Evolutionary conservation across 495 filamentous ascomycete genomes (phyloP).

Genomic region (Tetracladium marchalianum): DNA sequence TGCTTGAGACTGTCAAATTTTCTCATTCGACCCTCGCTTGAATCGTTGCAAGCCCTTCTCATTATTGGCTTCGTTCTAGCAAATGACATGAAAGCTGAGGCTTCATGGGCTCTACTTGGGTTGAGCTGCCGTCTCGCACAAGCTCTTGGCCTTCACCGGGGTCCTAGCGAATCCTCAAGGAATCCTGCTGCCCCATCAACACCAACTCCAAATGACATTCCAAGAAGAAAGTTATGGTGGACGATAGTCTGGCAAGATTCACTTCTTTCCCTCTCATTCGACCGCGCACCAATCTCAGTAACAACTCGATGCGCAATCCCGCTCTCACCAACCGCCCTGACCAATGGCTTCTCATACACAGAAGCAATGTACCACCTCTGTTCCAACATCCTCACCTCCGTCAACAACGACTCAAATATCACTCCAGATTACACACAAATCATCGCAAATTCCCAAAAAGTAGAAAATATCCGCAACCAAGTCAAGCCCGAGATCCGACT

Average conservation of each 20-base stretch:
- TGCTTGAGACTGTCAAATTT: conserved; percentile 45
- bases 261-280: conserved; percentile 43
- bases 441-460: conserved; percentile 33
- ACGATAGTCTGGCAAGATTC: conserved; percentile 48
- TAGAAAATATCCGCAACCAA: conserved; percentile 37
- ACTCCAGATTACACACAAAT: conserved; percentile 36
- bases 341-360: conserved; percentile 38
- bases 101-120: conserved; percentile 45
- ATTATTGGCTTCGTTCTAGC: conserved; percentile 43
- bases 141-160: conserved; percentile 40
- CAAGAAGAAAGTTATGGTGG: conserved; percentile 37
- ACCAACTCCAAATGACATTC: conserved; percentile 12
- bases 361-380: conserved; percentile 46
- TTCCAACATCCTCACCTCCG: conserved; percentile 35
- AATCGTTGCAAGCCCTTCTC: conserved; percentile 46
- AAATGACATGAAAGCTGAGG: conserved; percentile 51
- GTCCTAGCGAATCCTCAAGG: conserved; percentile 24
- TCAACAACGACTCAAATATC: conserved; percentile 40
- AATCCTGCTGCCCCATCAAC: neutral
- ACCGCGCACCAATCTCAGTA: conserved; percentile 27
- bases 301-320: conserved; percentile 22
- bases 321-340: conserved; percentile 24
- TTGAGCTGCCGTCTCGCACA: conserved; percentile 45
- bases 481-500: conserved; percentile 31
- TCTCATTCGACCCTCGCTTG: conserved; percentile 40